Evolutionary conservation across 148 eudicot species (phyloP).

Genomic region (Chenopodium album): DNA sequence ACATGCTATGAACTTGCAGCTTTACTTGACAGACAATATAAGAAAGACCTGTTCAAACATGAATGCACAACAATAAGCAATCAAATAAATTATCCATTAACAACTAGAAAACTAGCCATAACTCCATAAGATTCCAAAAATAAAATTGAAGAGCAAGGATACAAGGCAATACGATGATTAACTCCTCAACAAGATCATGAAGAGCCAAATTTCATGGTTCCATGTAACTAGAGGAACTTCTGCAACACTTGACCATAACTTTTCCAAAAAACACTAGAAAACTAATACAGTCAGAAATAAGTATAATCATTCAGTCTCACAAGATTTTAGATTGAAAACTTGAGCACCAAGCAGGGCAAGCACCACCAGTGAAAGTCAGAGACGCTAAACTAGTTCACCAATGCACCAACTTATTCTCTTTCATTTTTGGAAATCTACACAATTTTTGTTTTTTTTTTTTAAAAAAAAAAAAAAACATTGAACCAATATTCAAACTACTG

Average conservation of each 20-base stretch:
- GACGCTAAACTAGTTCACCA: neutral
- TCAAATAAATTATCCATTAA: neutral
- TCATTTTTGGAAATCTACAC: neutral
- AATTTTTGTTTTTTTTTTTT: neutral
- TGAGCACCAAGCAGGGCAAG: neutral
- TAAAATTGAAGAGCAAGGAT: neutral
- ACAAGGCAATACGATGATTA: neutral
- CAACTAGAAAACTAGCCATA: neutral
- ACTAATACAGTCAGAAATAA: neutral
- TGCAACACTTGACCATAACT: neutral
- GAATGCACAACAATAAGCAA: neutral
- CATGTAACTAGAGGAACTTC: neutral
- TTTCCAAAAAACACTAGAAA: neutral
- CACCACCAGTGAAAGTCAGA: neutral
- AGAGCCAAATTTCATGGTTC: neutral
- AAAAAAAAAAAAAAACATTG: neutral
- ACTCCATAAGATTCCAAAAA: neutral
- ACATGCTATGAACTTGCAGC: conserved; percentile 3
- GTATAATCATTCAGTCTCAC: neutral
- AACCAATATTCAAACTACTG: neutral
- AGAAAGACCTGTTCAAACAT: conserved; percentile 18
- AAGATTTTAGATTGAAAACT: neutral
- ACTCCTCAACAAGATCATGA: neutral
- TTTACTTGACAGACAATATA: neutral
- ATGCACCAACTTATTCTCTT: neutral